Percentiles rank a stretch among this genome's conserved stretches.
Evolutionary conservation across 352 stramenopile species (phyloP).

Genomic region (Globisporangium camurandrum): DNA sequence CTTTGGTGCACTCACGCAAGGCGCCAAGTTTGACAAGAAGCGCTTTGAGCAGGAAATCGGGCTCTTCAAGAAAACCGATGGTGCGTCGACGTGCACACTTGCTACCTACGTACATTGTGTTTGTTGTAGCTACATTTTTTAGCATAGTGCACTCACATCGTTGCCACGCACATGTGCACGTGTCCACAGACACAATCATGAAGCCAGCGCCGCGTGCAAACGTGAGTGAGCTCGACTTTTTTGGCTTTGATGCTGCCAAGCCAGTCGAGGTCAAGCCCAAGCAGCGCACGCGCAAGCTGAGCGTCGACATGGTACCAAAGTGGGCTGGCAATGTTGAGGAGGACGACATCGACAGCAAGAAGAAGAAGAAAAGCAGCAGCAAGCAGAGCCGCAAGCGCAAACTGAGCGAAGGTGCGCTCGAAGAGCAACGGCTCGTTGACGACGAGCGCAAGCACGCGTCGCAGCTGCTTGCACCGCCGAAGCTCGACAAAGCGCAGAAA

Average conservation of each 20-base stretch:
- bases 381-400: constrained; percentile 77
- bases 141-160: neutral
- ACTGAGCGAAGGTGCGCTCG: constrained; percentile 69
- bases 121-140: too few species aligned
- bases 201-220: constrained; percentile 16
- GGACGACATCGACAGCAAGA: constrained; percentile 10
- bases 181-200: constrained; percentile 10
- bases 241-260: constrained; percentile 48
- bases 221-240: constrained; percentile 68
- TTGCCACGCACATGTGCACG: neutral
- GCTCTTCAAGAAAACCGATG: constrained; percentile 43
- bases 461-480: constrained; percentile 50
- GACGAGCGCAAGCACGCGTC: constrained; percentile 66
- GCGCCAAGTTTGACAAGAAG: constrained; percentile 57
- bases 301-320: constrained; percentile 54
- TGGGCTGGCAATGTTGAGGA: constrained; percentile 67
- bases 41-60: constrained; percentile 50
- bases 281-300: constrained; percentile 48
- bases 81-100: constrained; percentile 12
- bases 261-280: constrained; percentile 16
- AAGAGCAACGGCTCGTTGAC: constrained; percentile 59
- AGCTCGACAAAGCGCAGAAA: constrained; percentile 29
- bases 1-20: constrained; percentile 62
- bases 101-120: neutral
- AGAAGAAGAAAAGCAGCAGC: constrained; percentile 48